These are phyloP conservation scores for Anethum foeniculum DNA, from an alignment of 140 eudicot genomes.

Conservation along the genomic window DNA sequence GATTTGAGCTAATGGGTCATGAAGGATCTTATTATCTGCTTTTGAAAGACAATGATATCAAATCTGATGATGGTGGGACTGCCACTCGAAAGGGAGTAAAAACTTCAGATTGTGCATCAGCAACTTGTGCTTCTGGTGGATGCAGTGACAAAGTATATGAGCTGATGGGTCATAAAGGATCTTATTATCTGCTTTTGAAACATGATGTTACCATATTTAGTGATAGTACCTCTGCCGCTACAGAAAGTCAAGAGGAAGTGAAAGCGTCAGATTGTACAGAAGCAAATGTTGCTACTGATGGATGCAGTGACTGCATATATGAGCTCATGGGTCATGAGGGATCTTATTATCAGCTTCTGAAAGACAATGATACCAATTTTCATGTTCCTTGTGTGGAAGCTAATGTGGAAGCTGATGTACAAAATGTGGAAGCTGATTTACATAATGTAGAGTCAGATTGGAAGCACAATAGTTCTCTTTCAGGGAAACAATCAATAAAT, in stretches of 20 bases:
- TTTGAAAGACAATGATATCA: neutral
- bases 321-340: neutral
- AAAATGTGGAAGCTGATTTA: neutral
- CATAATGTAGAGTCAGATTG: neutral
- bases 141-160: neutral
- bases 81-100: slow-evolving; percentile 1
- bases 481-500: slow-evolving; percentile 8
- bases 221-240: neutral
- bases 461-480: neutral
- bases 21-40: neutral
- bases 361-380: neutral
- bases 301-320: neutral
- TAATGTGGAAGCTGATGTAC: neutral
- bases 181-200: neutral
- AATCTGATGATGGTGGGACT: neutral
- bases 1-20: neutral
- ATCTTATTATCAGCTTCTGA: neutral
- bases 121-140: neutral
- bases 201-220: neutral
- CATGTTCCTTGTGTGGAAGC: neutral
- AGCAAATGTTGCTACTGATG: neutral
- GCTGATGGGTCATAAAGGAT: neutral
- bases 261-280: neutral
- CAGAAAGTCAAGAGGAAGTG: neutral
- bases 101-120: neutral